phyloP scores from a whole-genome alignment of 2,329 filamentous ascomycete species.

The Dothistroma septosporum region DNA sequence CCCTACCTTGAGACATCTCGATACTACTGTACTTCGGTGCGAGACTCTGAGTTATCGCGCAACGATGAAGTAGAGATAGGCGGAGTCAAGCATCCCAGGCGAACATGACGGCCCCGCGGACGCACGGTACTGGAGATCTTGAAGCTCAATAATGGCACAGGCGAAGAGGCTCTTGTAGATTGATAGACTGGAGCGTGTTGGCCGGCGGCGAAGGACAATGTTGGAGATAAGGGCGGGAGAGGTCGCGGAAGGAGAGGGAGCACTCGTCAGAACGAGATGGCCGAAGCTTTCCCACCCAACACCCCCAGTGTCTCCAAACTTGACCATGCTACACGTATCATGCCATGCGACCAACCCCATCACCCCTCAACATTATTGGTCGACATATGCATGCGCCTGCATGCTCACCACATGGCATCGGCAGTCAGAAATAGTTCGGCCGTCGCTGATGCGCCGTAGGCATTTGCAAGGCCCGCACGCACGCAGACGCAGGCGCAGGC shows the following conservation, averaged over 20 bases:
- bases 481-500: not conserved
- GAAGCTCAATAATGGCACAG: not conserved
- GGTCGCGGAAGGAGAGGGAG: too few species aligned
- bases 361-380: not conserved
- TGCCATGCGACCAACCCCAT: not conserved
- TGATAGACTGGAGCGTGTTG: not conserved
- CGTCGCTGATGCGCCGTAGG: slow-evolving; percentile 4
- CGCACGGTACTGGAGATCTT: not conserved
- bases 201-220: not conserved
- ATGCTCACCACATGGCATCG: slow-evolving; percentile 1
- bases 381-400: not conserved
- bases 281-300: too few species aligned
- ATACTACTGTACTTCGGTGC: not conserved
- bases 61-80: not conserved
- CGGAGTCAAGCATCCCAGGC: not conserved
- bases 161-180: not conserved
- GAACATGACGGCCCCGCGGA: not conserved
- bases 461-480: not conserved
- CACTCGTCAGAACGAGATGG: too few species aligned
- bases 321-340: not conserved
- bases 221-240: not conserved
- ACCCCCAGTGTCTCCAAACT: not conserved
- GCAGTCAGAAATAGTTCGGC: not conserved
- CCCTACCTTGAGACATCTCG: not conserved
- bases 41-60: not conserved